Evolutionary conservation across 1,139 yeast species (phyloP), one percentile per base, ranked within the genome.

Genomic region (Hemisphaericaspora subhashii): DNA sequence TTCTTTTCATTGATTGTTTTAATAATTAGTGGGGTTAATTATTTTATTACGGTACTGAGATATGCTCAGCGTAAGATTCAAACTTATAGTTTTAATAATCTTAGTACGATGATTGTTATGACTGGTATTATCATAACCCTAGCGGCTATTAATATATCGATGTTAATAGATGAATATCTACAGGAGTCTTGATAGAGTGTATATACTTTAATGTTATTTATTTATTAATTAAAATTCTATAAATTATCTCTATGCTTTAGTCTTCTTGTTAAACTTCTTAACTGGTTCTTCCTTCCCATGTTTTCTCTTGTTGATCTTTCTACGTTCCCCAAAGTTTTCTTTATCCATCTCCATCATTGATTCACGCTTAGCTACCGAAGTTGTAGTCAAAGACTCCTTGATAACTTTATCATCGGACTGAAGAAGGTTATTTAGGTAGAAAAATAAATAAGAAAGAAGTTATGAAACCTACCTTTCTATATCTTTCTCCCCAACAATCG

Each of bases 301-400:
- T 55, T 75, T 84, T 52, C 64, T 66, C 51, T 72, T 79, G 45
- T 81, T 80, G 26, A 68, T 74, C 52, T 72, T 75, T 45, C 73
- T 76, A 51, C 79, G 75, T 53, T 86, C 92, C 9, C 98, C 97
- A 58, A 89, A 89, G 25, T 80, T 77, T 46, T 86, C 97, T 50
- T 77, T 80, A 45, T 92, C 97, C 97, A 92, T 89, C 34, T 86
- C 96, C 86, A 92, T 79, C 44, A 83, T 61, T 3, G 96, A 85
- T 60, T 89, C 96, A 51, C 97, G 76, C 64, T 87, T 89, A 17
- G 98, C 98, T 30, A 77, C 79, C 36, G 90, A 81, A 1, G 86
- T 83, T 35, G 74, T 72, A 40, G 76, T 79, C 46, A 92, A 68
- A 1, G 90, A 80, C 36, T 79, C 76, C 46, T 83, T 78, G 31